Conservation (phyloP, 495 filamentous ascomycete species). For the Staphylotrichum longicolle region DNA sequence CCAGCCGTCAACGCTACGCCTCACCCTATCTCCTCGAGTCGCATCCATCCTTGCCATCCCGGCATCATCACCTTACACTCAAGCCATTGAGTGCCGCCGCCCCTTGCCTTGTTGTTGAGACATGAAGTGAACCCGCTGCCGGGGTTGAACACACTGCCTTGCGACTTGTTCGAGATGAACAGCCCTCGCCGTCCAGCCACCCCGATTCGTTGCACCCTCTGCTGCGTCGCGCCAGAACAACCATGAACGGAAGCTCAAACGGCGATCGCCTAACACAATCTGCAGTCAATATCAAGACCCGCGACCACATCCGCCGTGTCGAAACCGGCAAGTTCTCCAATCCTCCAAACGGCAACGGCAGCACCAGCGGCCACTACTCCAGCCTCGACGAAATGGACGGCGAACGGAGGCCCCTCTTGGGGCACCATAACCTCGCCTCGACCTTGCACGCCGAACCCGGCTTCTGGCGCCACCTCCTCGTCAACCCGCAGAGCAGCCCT, state of each 20-base stretch:
- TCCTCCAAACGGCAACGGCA: constrained; percentile 12
- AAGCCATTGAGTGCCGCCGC: constrained; percentile 9
- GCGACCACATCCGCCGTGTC: constrained; percentile 20
- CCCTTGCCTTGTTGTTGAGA: background rate
- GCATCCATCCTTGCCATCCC: background rate
- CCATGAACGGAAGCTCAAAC: constrained; percentile 15
- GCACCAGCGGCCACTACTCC: constrained; percentile 4
- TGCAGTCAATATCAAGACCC: constrained; percentile 24
- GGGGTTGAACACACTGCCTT: background rate
- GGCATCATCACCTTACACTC: background rate
- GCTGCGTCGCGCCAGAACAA: background rate
- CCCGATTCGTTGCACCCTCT: background rate
- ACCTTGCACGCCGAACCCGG: constrained; percentile 12
- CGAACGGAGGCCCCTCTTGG: constrained; percentile 19
- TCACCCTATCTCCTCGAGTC: background rate
- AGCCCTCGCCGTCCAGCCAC: constrained; percentile 1
- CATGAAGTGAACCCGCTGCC: background rate
- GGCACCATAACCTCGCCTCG: constrained; percentile 4
- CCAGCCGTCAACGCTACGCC: no score
- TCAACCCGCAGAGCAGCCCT: constrained; percentile 45
- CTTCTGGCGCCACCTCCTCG: constrained; percentile 41
- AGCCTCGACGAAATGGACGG: constrained; percentile 9
- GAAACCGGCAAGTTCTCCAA: constrained; percentile 12
- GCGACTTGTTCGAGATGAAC: constrained; percentile 12
- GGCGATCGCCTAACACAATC: constrained; percentile 15